Percentiles rank a stretch among this genome's conserved stretches.
Evolutionary conservation across 495 filamentous ascomycete genomes (phyloP).

Genomic region (Venustampulla echinocandica): DNA sequence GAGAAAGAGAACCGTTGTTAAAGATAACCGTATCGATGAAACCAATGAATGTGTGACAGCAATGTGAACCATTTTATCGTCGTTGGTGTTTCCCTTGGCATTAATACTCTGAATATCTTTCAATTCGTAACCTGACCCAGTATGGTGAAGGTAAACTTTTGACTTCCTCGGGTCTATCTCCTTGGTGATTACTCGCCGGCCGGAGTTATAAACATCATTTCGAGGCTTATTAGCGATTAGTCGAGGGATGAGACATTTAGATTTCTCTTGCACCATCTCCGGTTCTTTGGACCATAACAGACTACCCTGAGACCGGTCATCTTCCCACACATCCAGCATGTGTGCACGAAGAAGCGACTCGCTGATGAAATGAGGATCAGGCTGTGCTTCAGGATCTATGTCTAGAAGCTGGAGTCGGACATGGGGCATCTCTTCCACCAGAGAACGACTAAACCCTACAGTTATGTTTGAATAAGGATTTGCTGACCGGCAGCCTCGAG

Average conservation of each 20-base stretch:
- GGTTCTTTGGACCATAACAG: slow-evolving; percentile 6
- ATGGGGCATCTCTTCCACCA: slow-evolving; percentile 1
- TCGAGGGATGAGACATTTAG: slow-evolving; percentile 1
- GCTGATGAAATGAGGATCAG: not conserved
- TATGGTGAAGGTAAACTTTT: not conserved
- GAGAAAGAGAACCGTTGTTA: not conserved
- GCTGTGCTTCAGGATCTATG: not conserved
- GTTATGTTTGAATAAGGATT: slow-evolving; percentile 18
- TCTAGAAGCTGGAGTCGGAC: slow-evolving; percentile 5
- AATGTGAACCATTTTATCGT: not conserved
- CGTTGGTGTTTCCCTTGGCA: not conserved
- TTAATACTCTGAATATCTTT: not conserved
- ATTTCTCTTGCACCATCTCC: not conserved
- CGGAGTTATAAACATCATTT: slow-evolving; percentile 9
- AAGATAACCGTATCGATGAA: not conserved
- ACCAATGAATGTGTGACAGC: not conserved
- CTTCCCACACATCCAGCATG: not conserved
- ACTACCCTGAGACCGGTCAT: not conserved
- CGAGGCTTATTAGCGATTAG: not conserved
- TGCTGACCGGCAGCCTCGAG: not conserved
- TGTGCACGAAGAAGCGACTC: not conserved
- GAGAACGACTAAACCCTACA: slow-evolving; percentile 10
- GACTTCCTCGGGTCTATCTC: not conserved
- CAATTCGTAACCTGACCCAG: not conserved
- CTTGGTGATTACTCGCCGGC: not conserved